Percentiles rank a stretch among this genome's conserved stretches.
Conservation (phyloP, 495 filamentous ascomycete genomes). For the Aspergillus campestris region DNA sequence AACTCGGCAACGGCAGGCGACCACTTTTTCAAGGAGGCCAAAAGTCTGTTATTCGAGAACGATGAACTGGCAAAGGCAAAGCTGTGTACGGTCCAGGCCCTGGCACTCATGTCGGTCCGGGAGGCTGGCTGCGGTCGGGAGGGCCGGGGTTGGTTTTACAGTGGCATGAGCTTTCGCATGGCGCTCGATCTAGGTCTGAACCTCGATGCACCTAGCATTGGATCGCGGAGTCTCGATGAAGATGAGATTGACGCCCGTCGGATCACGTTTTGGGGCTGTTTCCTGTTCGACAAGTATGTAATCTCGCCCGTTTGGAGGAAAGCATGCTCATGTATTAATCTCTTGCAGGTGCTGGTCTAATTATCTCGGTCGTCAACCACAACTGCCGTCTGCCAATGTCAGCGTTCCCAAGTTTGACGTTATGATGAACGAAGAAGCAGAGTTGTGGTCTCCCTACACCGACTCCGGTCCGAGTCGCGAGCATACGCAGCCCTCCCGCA, state of each 20-base stretch:
- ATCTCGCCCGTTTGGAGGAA: neutral
- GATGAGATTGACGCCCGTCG: constrained; percentile 80
- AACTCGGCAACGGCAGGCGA: constrained; percentile 86
- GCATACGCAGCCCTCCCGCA: constrained; percentile 72
- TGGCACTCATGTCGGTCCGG: constrained; percentile 92
- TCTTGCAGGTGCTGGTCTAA: constrained; percentile 80
- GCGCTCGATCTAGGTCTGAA: constrained; percentile 89
- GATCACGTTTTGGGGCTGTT: constrained; percentile 98
- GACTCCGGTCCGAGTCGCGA: constrained; percentile 66
- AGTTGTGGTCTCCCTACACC: constrained; percentile 80
- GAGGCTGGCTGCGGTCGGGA: constrained; percentile 95
- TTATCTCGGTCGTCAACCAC: constrained; percentile 88
- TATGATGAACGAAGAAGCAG: constrained; percentile 80
- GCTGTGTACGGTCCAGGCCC: constrained; percentile 88
- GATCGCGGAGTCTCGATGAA: constrained; percentile 57
- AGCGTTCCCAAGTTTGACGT: constrained; percentile 87
- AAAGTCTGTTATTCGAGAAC: constrained; percentile 78
- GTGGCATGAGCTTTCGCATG: constrained; percentile 98
- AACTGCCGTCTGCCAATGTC: constrained; percentile 66
- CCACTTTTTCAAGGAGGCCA: constrained; percentile 95
- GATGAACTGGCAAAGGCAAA: constrained; percentile 89
- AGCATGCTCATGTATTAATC: constrained; percentile 10
- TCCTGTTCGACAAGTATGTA: constrained; percentile 83
- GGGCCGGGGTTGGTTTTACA: constrained; percentile 96
- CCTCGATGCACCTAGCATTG: constrained; percentile 63